Percentiles rank a stretch among this genome's conserved stretches.
Conservation (phyloP, 257 asterid species). For the Apocynum venetum region DNA sequence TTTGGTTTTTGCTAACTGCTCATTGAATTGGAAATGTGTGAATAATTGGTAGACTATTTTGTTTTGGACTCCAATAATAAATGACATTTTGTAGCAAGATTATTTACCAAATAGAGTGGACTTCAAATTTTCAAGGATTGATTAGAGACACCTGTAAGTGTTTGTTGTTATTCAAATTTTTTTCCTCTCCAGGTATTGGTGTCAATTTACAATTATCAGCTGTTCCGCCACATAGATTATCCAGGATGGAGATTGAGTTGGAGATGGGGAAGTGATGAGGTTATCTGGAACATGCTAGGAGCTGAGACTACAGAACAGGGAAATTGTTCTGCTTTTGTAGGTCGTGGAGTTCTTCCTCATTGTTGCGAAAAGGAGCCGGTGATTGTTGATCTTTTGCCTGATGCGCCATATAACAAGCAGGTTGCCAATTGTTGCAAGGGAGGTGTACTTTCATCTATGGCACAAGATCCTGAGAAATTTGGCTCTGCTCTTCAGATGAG, state of each 20-base stretch:
- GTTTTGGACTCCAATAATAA: too few relatives aligned
- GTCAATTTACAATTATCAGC: constrained; percentile 58
- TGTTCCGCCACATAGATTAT: constrained; percentile 59
- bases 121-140: neutral
- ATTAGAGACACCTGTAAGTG: neutral
- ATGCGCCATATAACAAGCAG: constrained; percentile 49
- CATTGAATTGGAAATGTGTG: neutral
- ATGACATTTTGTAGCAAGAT: neutral
- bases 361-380: constrained; percentile 64
- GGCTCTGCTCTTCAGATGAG: constrained; percentile 49
- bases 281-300: constrained; percentile 60
- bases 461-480: constrained; percentile 39
- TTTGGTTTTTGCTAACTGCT: too few relatives aligned
- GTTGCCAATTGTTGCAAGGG: constrained; percentile 60
- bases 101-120: neutral
- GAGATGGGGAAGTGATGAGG: constrained; percentile 57
- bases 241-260: constrained; percentile 82
- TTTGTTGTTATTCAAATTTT: neutral
- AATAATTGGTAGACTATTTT: neutral
- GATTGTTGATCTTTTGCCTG: constrained; percentile 69
- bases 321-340: constrained; percentile 55
- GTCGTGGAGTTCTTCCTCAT: constrained; percentile 40
- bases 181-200: constrained; percentile 37
- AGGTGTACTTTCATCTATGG: constrained; percentile 67
- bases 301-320: constrained; percentile 82